Percentiles rank a stretch among this genome's conserved stretches.
Conservation (phyloP, 805 yeast species). For the Schizosaccharomyces pombe region ASM294v3 CU329670.1:803501-804000, state of each 20-base stretch:
- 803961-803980: background rate
- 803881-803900: constrained; percentile 77
- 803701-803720: constrained; percentile 62
- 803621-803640: constrained; percentile 78
- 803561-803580: constrained; percentile 35
- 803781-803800: constrained; percentile 66
- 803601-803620: constrained; percentile 59
- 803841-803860: constrained; percentile 62
- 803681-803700: constrained; percentile 63
- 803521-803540: constrained; percentile 47
- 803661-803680: constrained; percentile 31
- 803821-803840: constrained; percentile 52
- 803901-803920: constrained; percentile 50
- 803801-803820: constrained; percentile 59
- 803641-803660: constrained; percentile 64
- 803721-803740: constrained; percentile 66
- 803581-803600: constrained; percentile 45
- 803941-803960: background rate
- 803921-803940: constrained; percentile 25
- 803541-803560: constrained; percentile 37
- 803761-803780: constrained; percentile 77
- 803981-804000: background rate
- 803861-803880: constrained; percentile 42
- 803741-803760: constrained; percentile 63
- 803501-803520: constrained; percentile 60